A percentile compares a stretch with the other conserved stretches of the same genome.
phyloP scores from a whole-genome alignment of 352 stramenopile species.

The Phytophthora pini region DNA sequence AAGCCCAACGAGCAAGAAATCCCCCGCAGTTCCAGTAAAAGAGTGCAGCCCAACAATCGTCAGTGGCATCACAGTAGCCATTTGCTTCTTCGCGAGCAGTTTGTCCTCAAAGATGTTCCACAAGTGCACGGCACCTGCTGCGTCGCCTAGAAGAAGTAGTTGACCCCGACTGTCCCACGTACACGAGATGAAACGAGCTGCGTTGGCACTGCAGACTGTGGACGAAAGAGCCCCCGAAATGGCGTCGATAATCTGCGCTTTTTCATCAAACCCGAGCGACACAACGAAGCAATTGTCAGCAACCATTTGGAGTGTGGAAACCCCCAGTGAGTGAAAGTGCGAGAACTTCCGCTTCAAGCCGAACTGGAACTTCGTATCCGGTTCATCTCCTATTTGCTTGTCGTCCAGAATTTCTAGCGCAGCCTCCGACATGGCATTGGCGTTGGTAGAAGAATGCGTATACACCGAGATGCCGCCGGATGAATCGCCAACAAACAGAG shows the following conservation, averaged over 20 bases:
- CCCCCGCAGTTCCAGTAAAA: constrained; percentile 12
- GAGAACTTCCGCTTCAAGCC: constrained; percentile 65
- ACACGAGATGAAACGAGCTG: constrained; percentile 62
- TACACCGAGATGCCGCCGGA: constrained; percentile 69
- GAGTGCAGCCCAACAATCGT: constrained; percentile 23
- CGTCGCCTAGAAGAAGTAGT: constrained; percentile 62
- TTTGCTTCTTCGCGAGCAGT: constrained; percentile 43
- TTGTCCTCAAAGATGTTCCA: constrained; percentile 80
- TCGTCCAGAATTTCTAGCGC: constrained; percentile 17
- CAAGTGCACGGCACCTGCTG: constrained; percentile 55
- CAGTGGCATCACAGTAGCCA: constrained; percentile 28
- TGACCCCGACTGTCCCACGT: constrained; percentile 62
- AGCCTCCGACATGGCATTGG: constrained; percentile 2
- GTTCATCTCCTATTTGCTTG: constrained; percentile 14
- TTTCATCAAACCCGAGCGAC: constrained; percentile 79
- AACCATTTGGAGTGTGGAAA: constrained; percentile 61
- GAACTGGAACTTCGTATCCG: constrained; percentile 48
- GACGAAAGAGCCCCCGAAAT: constrained; percentile 63
- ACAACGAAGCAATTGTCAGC: constrained; percentile 77
- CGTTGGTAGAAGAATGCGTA: constrained; percentile 18
- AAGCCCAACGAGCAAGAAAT: constrained; percentile 58
- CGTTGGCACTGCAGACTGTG: constrained; percentile 58
- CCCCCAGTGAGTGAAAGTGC: constrained; percentile 71
- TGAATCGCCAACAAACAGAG: constrained; percentile 73
- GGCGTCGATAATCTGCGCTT: constrained; percentile 72